A percentile compares a stretch with the other conserved stretches of the same genome.
Evolutionary conservation across 2,329 filamentous ascomycete species (phyloP).

Genomic region (Cordyceps fumosorosea): DNA sequence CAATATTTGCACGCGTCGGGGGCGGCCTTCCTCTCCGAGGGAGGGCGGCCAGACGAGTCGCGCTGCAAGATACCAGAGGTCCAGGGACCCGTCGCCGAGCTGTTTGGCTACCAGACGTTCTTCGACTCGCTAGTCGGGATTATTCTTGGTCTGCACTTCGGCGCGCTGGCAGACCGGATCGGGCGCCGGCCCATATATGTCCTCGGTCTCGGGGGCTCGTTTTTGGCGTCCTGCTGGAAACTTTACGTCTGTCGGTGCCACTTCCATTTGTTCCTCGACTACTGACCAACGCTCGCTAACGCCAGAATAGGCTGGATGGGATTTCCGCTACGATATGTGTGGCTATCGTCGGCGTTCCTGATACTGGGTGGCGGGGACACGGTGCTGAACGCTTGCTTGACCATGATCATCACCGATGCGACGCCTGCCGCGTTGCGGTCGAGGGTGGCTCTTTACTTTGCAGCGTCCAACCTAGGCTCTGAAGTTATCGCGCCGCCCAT

Average conservation of each 20-base stretch:
- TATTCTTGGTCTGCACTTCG: conserved; percentile 6
- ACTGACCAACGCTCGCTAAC: neutral
- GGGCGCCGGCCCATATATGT: conserved; percentile 1
- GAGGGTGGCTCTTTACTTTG: conserved; percentile 69
- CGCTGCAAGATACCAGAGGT: conserved; percentile 10
- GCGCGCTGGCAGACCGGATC: conserved; percentile 7
- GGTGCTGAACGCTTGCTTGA: conserved; percentile 1
- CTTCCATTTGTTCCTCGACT: neutral
- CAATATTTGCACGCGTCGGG: neutral
- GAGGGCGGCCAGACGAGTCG: neutral
- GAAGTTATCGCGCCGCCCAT: conserved; percentile 9
- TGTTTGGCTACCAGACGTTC: conserved; percentile 9
- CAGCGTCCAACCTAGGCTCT: conserved; percentile 70
- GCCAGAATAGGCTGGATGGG: conserved; percentile 1
- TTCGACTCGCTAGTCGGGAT: conserved; percentile 6
- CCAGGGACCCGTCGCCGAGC: conserved; percentile 6
- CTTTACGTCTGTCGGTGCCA: conserved; percentile 4
- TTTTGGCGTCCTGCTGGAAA: conserved; percentile 2
- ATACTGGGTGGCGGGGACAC: conserved; percentile 7
- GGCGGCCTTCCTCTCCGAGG: neutral
- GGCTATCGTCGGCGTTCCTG: conserved; percentile 8
- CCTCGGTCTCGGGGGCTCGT: neutral
- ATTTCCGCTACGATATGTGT: conserved; percentile 1
- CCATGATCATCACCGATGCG: conserved; percentile 11
- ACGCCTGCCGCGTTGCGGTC: neutral